Evolutionary conservation across 2,329 filamentous ascomycete genomes (phyloP).

Genomic region (Malbranchea zuffiana): DNA sequence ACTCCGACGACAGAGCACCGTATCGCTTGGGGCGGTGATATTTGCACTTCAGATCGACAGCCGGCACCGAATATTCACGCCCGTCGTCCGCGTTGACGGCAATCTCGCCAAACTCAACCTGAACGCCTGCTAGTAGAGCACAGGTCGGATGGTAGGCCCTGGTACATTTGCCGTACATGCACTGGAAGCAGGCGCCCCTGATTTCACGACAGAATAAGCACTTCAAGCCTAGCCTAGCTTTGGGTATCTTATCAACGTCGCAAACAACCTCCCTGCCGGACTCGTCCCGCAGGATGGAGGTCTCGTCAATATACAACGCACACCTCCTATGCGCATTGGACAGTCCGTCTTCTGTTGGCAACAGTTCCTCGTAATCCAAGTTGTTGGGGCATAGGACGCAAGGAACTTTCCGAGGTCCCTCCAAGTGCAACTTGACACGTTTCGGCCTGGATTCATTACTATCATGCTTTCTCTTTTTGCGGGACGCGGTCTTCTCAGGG

Average conservation of each 20-base stretch:
- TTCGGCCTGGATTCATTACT: constrained; percentile 54
- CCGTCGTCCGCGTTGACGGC: constrained; percentile 83
- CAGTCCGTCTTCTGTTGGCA: constrained; percentile 77
- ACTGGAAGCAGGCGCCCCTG: constrained; percentile 93
- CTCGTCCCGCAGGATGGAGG: constrained; percentile 64
- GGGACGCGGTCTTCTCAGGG: constrained; percentile 54
- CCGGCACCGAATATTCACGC: constrained; percentile 82
- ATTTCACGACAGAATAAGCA: constrained; percentile 92
- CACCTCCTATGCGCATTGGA: constrained; percentile 74
- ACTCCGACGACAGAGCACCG: constrained; percentile 58
- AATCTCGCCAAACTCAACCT: constrained; percentile 76
- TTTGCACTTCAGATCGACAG: constrained; percentile 85
- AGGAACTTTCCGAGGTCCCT: constrained; percentile 60
- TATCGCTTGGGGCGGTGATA: constrained; percentile 85
- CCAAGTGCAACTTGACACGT: constrained; percentile 65
- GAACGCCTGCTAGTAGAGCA: constrained; percentile 80
- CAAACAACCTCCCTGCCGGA: constrained; percentile 60
- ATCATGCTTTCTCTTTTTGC: constrained; percentile 59
- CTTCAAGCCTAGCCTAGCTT: constrained; percentile 79
- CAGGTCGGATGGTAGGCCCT: constrained; percentile 92
- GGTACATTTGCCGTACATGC: constrained; percentile 86
- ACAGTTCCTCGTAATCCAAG: constrained; percentile 65
- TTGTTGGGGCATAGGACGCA: constrained; percentile 91
- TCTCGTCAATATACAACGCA: constrained; percentile 84
- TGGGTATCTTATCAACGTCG: constrained; percentile 71